Conservation (phyloP, 108 stramenopile species). For the Chaetoceros muelleri region DNA sequence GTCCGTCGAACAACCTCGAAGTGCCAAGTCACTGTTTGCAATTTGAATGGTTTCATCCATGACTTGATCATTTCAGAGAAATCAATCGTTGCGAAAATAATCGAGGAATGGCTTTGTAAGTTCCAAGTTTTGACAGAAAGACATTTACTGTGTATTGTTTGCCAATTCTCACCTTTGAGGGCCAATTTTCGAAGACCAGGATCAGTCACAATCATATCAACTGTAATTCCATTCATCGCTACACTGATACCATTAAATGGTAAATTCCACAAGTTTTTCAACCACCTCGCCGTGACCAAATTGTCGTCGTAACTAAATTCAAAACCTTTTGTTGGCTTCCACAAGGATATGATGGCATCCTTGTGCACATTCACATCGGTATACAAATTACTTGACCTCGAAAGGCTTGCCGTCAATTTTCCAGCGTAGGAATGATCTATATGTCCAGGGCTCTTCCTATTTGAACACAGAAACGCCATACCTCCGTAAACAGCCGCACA, state of each 20-base stretch:
- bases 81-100: neutral
- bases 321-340: slow-evolving; percentile 32
- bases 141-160: too few relatives aligned
- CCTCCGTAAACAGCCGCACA: slow-evolving; percentile 73
- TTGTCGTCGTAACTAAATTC: slow-evolving; percentile 44
- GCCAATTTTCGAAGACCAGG: slow-evolving; percentile 55
- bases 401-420: slow-evolving; percentile 32
- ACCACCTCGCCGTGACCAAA: slow-evolving; percentile 62
- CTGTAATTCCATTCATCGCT: slow-evolving; percentile 81
- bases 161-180: slow-evolving; percentile 4
- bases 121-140: too few relatives aligned
- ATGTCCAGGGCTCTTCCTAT: slow-evolving; percentile 46
- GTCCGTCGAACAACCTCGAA: slow-evolving; percentile 18
- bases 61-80: slow-evolving; percentile 12
- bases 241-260: slow-evolving; percentile 82
- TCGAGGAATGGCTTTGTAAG: too few relatives aligned
- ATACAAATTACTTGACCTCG: slow-evolving; percentile 7
- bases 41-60: slow-evolving; percentile 73
- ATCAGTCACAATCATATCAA: slow-evolving; percentile 72
- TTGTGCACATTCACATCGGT: slow-evolving; percentile 14
- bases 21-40: slow-evolving; percentile 66
- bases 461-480: slow-evolving; percentile 75
- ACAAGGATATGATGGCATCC: slow-evolving; percentile 41
- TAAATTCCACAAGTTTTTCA: slow-evolving; percentile 77
- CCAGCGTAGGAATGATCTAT: slow-evolving; percentile 67